Conservation (phyloP, 2,329 filamentous ascomycete species). For the Plenodomus biglobosus region DNA sequence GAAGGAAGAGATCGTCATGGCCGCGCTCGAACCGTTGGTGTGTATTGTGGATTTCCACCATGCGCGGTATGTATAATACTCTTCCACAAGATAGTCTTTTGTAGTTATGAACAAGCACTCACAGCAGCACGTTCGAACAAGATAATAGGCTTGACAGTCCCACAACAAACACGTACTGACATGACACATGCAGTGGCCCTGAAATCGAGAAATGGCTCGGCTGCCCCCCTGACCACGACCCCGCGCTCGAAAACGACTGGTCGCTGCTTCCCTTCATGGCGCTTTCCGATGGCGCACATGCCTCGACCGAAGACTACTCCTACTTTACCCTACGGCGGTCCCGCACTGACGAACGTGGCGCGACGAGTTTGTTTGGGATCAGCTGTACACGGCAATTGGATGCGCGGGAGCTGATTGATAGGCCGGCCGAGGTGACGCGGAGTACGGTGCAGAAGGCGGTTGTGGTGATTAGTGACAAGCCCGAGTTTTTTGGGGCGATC, state of each 20-base stretch:
- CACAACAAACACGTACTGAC: neutral
- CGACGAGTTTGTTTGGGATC: conserved; percentile 91
- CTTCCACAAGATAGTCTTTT: too few relatives aligned
- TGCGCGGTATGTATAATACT: conserved; percentile 46
- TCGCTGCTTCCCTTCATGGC: conserved; percentile 93
- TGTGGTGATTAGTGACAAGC: conserved; percentile 89
- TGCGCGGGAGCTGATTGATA: conserved; percentile 71
- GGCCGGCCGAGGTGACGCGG: conserved; percentile 87
- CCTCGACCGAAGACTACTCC: conserved; percentile 92
- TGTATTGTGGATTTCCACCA: conserved; percentile 59
- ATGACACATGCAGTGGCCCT: conserved; percentile 62
- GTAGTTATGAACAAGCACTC: too few relatives aligned
- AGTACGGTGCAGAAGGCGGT: conserved; percentile 98
- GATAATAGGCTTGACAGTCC: conserved; percentile 1
- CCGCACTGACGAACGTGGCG: conserved; percentile 51
- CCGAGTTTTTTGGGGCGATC: conserved; percentile 86
- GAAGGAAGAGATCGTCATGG: conserved; percentile 37
- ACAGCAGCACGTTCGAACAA: too few relatives aligned
- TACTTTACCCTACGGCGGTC: conserved; percentile 86
- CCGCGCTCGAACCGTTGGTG: conserved; percentile 46
- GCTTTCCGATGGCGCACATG: conserved; percentile 90
- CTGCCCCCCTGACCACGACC: conserved; percentile 71
- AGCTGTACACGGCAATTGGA: conserved; percentile 92
- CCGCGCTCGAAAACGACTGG: conserved; percentile 85
- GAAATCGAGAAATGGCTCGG: conserved; percentile 95